phyloP scores from a whole-genome alignment of 176 grass and related monocot genomes.

The Calamus simplicifolius region DNA sequence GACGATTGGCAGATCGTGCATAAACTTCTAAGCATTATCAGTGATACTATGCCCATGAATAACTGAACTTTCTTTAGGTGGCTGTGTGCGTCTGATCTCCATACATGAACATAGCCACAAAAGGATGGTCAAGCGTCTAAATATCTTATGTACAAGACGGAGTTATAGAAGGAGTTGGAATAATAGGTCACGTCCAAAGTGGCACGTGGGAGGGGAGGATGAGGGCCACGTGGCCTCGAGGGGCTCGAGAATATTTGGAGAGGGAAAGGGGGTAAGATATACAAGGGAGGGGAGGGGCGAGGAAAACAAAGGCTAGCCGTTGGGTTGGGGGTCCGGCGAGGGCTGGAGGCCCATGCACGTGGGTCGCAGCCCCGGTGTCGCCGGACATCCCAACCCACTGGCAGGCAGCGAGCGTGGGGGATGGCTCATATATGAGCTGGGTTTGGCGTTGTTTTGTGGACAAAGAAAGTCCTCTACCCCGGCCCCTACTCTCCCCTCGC shows the following conservation, averaged over 20 bases:
- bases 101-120: no score
- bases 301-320: slow-evolving; percentile 32
- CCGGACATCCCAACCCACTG: slow-evolving; percentile 33
- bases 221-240: slow-evolving; percentile 26
- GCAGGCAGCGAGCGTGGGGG: slow-evolving; percentile 33
- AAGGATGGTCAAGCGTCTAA: no score
- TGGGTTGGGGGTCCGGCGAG: slow-evolving; percentile 5
- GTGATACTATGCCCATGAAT: no score
- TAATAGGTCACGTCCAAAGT: slow-evolving; percentile 9
- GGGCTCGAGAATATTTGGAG: slow-evolving; percentile 23
- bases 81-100: no score
- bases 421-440: slow-evolving; percentile 20
- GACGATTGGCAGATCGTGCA: no score
- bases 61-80: no score
- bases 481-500: no score
- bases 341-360: slow-evolving; percentile 31
- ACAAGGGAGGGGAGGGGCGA: slow-evolving; percentile 5
- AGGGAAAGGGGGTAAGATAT: slow-evolving; percentile 18
- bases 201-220: slow-evolving; percentile 13
- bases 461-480: background rate
- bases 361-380: slow-evolving; percentile 35
- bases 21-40: no score
- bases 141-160: no score
- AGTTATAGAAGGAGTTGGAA: no score
- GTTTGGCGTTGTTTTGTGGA: background rate